These are phyloP conservation scores for Cardiospermum halicacabum DNA, from an alignment of 345 rosid genomes.

Conservation along the genomic window DNA sequence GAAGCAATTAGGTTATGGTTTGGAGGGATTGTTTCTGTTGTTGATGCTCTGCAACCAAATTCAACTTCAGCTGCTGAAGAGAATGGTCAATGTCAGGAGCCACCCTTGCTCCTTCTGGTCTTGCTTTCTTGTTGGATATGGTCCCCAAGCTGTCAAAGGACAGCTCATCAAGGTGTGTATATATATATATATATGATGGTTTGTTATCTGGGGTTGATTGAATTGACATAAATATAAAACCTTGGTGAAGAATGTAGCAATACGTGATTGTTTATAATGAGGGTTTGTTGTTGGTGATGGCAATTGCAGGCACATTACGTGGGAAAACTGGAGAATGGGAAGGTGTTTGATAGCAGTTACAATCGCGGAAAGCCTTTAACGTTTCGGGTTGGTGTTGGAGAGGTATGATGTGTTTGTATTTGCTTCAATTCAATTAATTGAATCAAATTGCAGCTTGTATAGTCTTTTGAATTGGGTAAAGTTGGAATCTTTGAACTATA, in stretches of 20 bases:
- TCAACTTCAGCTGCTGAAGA: slow-evolving; percentile 37
- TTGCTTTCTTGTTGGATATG: slow-evolving; percentile 73
- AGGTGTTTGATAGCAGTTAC: slow-evolving; percentile 89
- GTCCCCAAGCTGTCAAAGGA: slow-evolving; percentile 74
- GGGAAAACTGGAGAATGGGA: slow-evolving; percentile 83
- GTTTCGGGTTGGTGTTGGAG: slow-evolving; percentile 80
- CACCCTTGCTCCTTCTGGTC: slow-evolving; percentile 76
- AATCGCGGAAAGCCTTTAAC: slow-evolving; percentile 81
- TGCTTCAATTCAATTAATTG: neutral
- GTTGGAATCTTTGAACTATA: too few relatives aligned
- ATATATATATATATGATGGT: too few relatives aligned
- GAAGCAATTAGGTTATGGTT: slow-evolving; percentile 37
- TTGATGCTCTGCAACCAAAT: slow-evolving; percentile 23
- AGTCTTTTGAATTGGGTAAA: neutral
- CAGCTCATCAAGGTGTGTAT: slow-evolving; percentile 93
- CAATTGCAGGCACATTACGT: slow-evolving; percentile 83
- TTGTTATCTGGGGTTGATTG: too few relatives aligned
- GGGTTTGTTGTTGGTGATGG: too few relatives aligned
- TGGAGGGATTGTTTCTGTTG: slow-evolving; percentile 30
- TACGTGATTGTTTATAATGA: too few relatives aligned
- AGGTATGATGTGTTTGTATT: slow-evolving; percentile 35
- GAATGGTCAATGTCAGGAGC: slow-evolving; percentile 45
- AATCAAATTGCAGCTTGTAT: neutral
- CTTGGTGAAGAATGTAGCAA: too few relatives aligned
- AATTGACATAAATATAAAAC: too few relatives aligned